Conservation (phyloP, 192 early-diverging fungal species). For the Coemansia asiatica region DNA sequence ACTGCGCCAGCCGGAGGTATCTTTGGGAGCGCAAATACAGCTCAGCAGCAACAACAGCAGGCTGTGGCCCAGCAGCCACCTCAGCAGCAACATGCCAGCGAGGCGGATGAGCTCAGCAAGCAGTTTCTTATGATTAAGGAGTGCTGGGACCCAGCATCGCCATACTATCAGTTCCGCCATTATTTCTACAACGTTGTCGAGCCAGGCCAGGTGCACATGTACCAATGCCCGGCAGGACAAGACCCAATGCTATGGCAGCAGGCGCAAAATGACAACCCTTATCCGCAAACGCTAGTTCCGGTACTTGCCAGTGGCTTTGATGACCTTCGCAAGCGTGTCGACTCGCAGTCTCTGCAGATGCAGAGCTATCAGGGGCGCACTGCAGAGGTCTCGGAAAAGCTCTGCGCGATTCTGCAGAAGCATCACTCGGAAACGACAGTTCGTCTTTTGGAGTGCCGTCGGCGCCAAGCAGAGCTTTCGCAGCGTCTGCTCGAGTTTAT, state of each 20-base stretch:
- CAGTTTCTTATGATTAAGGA: conserved; percentile 67
- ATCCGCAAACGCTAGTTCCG: conserved; percentile 86
- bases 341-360: conserved; percentile 68
- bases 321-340: conserved; percentile 83
- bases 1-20: conserved; percentile 4
- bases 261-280: conserved; percentile 84
- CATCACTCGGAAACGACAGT: conserved; percentile 72
- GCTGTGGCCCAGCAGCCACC: conserved; percentile 41
- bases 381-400: conserved; percentile 62
- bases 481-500: conserved; percentile 82
- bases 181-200: conserved; percentile 96
- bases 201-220: conserved; percentile 76
- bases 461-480: conserved; percentile 73
- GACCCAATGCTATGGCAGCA: conserved; percentile 77
- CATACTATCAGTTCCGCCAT: conserved; percentile 83
- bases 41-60: conserved; percentile 41
- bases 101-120: conserved; percentile 58
- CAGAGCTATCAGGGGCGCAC: conserved; percentile 73
- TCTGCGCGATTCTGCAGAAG: conserved; percentile 61
- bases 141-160: conserved; percentile 75
- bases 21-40: conserved; percentile 22
- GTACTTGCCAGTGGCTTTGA: conserved; percentile 88
- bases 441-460: conserved; percentile 76
- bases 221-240: conserved; percentile 70
- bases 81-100: conserved; percentile 21